Conservation (phyloP, 441 rosid genomes). For the Arabidopsis hybrid region DNA sequence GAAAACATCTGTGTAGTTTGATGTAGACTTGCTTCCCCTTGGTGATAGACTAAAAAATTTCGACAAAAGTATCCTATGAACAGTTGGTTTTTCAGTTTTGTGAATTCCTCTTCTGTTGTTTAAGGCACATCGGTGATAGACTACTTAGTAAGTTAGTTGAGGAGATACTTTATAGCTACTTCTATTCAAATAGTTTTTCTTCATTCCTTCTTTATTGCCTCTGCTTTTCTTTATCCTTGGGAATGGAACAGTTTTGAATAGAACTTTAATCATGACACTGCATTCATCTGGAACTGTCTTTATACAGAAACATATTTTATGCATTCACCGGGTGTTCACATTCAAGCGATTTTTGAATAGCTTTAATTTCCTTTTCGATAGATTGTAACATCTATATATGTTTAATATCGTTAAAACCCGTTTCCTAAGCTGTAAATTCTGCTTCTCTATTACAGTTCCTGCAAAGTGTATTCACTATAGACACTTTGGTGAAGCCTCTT, state of each 20-base stretch:
- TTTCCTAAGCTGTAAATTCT: constrained; percentile 12
- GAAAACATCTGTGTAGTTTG: not conserved
- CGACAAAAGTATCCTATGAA: not conserved
- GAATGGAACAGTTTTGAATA: constrained; percentile 3
- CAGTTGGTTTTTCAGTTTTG: not conserved
- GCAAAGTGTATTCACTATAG: constrained; percentile 86
- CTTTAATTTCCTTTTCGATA: not conserved
- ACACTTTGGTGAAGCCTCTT: constrained; percentile 96
- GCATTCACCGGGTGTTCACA: constrained; percentile 4
- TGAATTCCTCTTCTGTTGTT: constrained; percentile 9
- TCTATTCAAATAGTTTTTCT: not conserved
- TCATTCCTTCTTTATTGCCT: not conserved
- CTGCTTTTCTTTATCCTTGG: not conserved
- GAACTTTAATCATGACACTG: not conserved
- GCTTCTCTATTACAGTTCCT: constrained; percentile 64
- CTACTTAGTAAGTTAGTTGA: constrained; percentile 2
- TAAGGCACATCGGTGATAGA: not conserved
- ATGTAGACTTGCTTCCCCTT: not conserved
- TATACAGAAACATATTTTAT: not conserved
- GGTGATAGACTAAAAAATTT: not conserved
- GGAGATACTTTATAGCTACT: not conserved
- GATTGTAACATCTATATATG: not conserved
- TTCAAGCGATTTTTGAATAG: not conserved
- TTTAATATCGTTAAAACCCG: not conserved
- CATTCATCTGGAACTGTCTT: not conserved